A percentile compares a stretch with the other conserved stretches of the same genome.
Conservation (phyloP, 2,329 filamentous ascomycete species). For the Fusarium setosum region DNA sequence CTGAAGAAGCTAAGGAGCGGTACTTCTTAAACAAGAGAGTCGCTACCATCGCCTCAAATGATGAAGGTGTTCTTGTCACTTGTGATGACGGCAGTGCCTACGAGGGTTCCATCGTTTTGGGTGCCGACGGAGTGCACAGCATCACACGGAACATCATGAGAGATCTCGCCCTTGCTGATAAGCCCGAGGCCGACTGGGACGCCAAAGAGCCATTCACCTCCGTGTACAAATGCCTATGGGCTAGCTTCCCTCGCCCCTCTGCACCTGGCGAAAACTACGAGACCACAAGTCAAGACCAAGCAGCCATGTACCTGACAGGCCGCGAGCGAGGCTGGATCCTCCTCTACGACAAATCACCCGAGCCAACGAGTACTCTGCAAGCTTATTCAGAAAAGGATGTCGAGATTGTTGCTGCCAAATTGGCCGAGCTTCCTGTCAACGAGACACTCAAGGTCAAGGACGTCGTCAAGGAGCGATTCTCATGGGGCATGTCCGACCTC, state of each 20-base stretch:
- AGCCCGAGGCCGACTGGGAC: not conserved
- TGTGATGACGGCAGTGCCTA: conserved; percentile 12
- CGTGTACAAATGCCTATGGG: conserved; percentile 36
- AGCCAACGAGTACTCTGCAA: not conserved
- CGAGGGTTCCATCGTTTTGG: conserved; percentile 12
- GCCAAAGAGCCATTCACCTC: not conserved
- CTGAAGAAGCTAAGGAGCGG: conserved; percentile 1
- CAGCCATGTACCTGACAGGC: conserved; percentile 46
- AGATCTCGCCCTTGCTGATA: not conserved
- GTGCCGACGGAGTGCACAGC: conserved; percentile 23
- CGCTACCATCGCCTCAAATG: conserved; percentile 11
- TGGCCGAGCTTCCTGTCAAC: conserved; percentile 7
- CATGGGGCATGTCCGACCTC: conserved; percentile 42
- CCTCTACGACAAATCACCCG: conserved; percentile 46
- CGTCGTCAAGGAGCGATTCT: not conserved
- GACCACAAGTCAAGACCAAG: conserved; percentile 40
- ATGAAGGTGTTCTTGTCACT: conserved; percentile 2
- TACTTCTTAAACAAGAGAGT: conserved; percentile 19
- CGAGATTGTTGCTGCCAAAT: not conserved
- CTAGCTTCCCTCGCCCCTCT: conserved; percentile 37
- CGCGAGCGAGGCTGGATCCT: conserved; percentile 46
- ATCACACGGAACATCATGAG: conserved; percentile 10
- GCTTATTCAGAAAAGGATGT: conserved; percentile 7
- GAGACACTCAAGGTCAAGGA: conserved; percentile 17
- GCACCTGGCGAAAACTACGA: conserved; percentile 40